These are phyloP conservation scores for Mrakia frigida DNA, from an alignment of 768 basidiomycete genomes.

Conservation along the genomic window DNA sequence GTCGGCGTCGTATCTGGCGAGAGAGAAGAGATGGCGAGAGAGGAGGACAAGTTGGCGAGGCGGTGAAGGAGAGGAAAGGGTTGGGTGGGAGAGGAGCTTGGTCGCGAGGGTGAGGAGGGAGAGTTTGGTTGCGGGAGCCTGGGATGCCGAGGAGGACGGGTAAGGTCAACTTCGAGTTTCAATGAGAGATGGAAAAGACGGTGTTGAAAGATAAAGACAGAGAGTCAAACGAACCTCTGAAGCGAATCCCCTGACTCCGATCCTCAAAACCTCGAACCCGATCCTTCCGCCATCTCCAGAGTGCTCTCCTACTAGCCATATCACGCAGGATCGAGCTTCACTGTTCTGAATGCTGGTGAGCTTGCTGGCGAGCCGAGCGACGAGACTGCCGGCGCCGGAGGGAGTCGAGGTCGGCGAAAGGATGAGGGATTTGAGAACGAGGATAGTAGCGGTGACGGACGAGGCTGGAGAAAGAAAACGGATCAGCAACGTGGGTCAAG, in stretches of 20 bases:
- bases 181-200: too few species aligned
- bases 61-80: slow-evolving; percentile 49
- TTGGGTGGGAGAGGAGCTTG: slow-evolving; percentile 62
- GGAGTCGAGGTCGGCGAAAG: slow-evolving; percentile 48
- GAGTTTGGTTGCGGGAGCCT: slow-evolving; percentile 23
- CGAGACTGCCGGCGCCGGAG: slow-evolving; percentile 55
- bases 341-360: slow-evolving; percentile 75
- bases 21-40: slow-evolving; percentile 62
- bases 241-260: slow-evolving; percentile 64
- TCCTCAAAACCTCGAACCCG: slow-evolving; percentile 72
- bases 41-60: slow-evolving; percentile 37
- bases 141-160: neutral
- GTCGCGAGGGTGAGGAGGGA: slow-evolving; percentile 68
- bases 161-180: neutral
- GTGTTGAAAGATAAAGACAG: neutral
- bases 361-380: slow-evolving; percentile 68
- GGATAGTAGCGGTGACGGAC: slow-evolving; percentile 71
- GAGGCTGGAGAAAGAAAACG: slow-evolving; percentile 29
- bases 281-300: slow-evolving; percentile 47
- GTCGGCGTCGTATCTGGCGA: slow-evolving; percentile 80
- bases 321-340: slow-evolving; percentile 75
- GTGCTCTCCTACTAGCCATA: slow-evolving; percentile 92
- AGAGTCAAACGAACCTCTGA: slow-evolving; percentile 49
- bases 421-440: slow-evolving; percentile 78
- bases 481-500: neutral